Evolutionary conservation across 2,329 filamentous ascomycete genomes (phyloP), one percentile per base, ranked within the genome.

Genomic region (Rugonectria rugulosa): DNA sequence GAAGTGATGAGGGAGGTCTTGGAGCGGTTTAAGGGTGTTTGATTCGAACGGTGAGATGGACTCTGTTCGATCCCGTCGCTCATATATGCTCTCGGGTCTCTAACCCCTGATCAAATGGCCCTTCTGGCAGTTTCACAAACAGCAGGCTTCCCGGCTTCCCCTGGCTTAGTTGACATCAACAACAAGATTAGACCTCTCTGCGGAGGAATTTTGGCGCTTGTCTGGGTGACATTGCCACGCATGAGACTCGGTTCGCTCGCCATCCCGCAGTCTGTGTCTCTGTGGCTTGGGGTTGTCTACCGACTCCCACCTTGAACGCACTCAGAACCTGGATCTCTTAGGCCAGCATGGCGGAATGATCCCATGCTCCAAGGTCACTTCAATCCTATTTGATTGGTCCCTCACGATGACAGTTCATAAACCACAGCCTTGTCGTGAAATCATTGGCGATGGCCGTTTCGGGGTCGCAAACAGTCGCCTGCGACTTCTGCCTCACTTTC

Each of bases 71-170:
- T n/a, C n/a, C n/a, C n/a, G 32, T 38, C 37, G 2, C 17, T 20
- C 38, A 41, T 42, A 41, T 49, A 49, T 49, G 41, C 19, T 20
- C n/a, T n/a, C n/a, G n/a, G n/a, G n/a, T n/a, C n/a, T n/a, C n/a
- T n/a, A n/a, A n/a, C n/a, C n/a, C n/a, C n/a, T n/a, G n/a, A n/a
- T n/a, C n/a, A n/a, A n/a, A n/a, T n/a, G n/a, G 36, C 6, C 21
- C 17, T 11, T 50, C 11, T n/a, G 19, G n/a, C 27, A 54, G 52
- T 54, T 24, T 49, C 19, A 54, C 52, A 24, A 31, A 49, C 10
- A 4, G 10, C 11, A 23, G 26, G 43, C n/a, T 26, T 42, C 10
- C 24, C 20, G 15, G 32, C 29, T n/a, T n/a, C n/a, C n/a, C 21
- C 21, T 19, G 31, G n/a, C n/a, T 17, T 32, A 23, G 20, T 34